phyloP scores from a whole-genome alignment of 352 stramenopile species.

The Globisporangium barbulae region DNA sequence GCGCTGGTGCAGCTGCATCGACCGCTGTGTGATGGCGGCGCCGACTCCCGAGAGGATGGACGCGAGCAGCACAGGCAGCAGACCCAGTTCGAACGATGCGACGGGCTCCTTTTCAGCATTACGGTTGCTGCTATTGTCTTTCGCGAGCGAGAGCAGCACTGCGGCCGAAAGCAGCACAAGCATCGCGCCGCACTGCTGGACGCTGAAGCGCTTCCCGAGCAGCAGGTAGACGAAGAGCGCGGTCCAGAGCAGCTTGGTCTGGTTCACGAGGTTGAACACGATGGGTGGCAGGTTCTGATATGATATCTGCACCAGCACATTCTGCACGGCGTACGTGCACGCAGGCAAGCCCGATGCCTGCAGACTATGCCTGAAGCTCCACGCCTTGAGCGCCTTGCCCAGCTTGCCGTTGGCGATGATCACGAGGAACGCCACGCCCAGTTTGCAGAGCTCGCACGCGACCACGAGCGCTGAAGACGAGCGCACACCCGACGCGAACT shows the following conservation, averaged over 20 bases:
- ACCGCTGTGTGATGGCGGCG: slow-evolving; percentile 70
- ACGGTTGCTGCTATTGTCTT: slow-evolving; percentile 26
- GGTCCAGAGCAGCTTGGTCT: slow-evolving; percentile 84
- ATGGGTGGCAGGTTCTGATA: slow-evolving; percentile 83
- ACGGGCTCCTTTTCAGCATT: slow-evolving; percentile 4
- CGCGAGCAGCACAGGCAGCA: slow-evolving; percentile 65
- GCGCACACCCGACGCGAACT: slow-evolving; percentile 53
- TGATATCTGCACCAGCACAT: slow-evolving; percentile 80
- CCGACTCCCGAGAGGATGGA: slow-evolving; percentile 76
- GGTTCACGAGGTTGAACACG: slow-evolving; percentile 86
- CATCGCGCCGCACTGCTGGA: slow-evolving; percentile 69
- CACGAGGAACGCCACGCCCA: slow-evolving; percentile 49
- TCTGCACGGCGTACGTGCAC: slow-evolving; percentile 86
- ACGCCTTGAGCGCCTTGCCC: slow-evolving; percentile 39
- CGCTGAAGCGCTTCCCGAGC: slow-evolving; percentile 64
- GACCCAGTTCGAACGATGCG: slow-evolving; percentile 54
- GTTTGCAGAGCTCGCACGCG: slow-evolving; percentile 68
- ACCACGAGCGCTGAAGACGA: slow-evolving; percentile 73
- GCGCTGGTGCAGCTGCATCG: slow-evolving; percentile 73
- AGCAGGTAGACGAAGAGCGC: slow-evolving; percentile 80
- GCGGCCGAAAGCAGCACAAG: slow-evolving; percentile 62
- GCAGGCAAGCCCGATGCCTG: slow-evolving; percentile 68
- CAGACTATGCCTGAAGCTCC: slow-evolving; percentile 55
- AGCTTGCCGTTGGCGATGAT: slow-evolving; percentile 38
- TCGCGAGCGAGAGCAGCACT: slow-evolving; percentile 64